Evolutionary conservation across 2,329 filamentous ascomycete genomes (phyloP).

Genomic region (Xylariaceae sp.): DNA sequence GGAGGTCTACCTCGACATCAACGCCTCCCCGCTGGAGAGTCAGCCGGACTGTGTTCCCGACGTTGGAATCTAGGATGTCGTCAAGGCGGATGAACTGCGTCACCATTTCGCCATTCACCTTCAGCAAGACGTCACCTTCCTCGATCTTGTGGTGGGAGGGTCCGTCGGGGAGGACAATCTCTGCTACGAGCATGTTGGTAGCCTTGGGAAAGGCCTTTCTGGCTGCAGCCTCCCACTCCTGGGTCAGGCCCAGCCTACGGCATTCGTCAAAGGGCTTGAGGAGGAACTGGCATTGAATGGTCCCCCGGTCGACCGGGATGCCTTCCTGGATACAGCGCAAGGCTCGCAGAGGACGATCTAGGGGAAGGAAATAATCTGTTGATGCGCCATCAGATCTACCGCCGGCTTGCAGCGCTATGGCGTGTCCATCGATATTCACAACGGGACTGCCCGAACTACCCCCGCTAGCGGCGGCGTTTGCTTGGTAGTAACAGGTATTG

Average conservation of each 20-base stretch:
- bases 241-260: slow-evolving; percentile 75
- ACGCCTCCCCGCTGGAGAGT: slow-evolving; percentile 84
- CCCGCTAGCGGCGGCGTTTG: slow-evolving; percentile 91
- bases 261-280: slow-evolving; percentile 98
- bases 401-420: slow-evolving; percentile 88
- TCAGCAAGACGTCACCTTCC: slow-evolving; percentile 88
- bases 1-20: slow-evolving; percentile 77
- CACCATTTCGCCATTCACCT: slow-evolving; percentile 87
- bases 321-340: slow-evolving; percentile 77
- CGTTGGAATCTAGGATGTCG: slow-evolving; percentile 83
- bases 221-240: slow-evolving; percentile 81
- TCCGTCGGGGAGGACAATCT: slow-evolving; percentile 87
- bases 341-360: slow-evolving; percentile 84
- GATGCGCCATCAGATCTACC: slow-evolving; percentile 91
- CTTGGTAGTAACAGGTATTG: slow-evolving; percentile 94
- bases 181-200: slow-evolving; percentile 94
- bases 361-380: slow-evolving; percentile 93
- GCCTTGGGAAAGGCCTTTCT: slow-evolving; percentile 82
- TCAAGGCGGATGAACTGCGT: slow-evolving; percentile 91
- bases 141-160: slow-evolving; percentile 83
- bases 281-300: slow-evolving; percentile 97
- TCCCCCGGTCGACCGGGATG: slow-evolving; percentile 75
- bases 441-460: slow-evolving; percentile 98
- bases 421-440: slow-evolving; percentile 88
- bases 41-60: slow-evolving; percentile 71